Evolutionary conservation across 495 filamentous ascomycete genomes (phyloP).

Genomic region (Podospora fimiseda): DNA sequence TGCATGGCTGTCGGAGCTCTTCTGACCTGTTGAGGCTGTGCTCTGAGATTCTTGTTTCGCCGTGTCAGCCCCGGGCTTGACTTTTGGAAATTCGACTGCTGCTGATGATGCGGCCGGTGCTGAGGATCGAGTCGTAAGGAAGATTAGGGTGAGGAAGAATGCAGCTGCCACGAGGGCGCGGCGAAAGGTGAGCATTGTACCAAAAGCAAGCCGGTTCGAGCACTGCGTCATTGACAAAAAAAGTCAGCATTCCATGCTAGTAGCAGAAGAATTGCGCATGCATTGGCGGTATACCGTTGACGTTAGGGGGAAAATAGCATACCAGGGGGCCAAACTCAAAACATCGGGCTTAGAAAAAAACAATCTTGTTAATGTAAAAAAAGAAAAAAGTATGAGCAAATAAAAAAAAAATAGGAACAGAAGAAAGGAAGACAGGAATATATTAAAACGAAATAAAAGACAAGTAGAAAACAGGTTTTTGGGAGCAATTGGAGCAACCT

Average conservation of each 20-base stretch:
- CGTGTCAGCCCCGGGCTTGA: conserved; percentile 13
- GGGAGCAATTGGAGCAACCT: background rate
- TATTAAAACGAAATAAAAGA: too few relatives aligned
- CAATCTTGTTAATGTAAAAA: background rate
- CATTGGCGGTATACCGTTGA: too few relatives aligned
- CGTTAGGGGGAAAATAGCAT: background rate
- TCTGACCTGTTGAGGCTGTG: conserved; percentile 11
- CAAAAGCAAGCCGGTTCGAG: conserved; percentile 5
- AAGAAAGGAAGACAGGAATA: background rate
- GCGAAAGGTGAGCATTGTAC: conserved; percentile 57
- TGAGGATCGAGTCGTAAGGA: conserved; percentile 57
- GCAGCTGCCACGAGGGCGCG: conserved; percentile 63
- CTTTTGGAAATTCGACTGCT: conserved; percentile 24
- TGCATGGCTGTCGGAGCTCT: conserved; percentile 10
- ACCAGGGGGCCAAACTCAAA: background rate
- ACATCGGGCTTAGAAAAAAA: background rate
- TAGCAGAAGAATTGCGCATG: too few relatives aligned
- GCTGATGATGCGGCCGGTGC: conserved; percentile 18
- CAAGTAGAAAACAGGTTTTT: background rate
- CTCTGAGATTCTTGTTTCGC: conserved; percentile 21
- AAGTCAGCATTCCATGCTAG: background rate
- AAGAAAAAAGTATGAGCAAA: background rate
- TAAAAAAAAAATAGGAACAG: background rate
- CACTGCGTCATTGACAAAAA: conserved; percentile 1
- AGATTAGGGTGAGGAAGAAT: conserved; percentile 61